Conservation (phyloP, 331 rosid species). For the Acacia pycnantha region DNA sequence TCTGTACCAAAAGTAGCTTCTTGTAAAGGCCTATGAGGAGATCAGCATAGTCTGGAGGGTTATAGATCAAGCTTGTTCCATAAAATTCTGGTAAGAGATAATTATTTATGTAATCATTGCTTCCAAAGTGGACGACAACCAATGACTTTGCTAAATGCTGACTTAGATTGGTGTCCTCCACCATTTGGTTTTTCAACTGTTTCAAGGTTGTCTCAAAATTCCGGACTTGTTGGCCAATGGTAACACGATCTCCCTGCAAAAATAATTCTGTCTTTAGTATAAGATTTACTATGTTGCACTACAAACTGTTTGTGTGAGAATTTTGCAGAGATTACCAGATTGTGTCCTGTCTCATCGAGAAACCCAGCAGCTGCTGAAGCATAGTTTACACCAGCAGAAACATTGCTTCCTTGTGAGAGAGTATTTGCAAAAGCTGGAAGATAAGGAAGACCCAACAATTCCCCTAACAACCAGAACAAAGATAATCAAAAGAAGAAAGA, state of each 20-base stretch:
- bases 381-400: constrained; percentile 38
- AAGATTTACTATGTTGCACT: no score
- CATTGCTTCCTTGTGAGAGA: background rate
- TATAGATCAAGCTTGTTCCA: constrained; percentile 22
- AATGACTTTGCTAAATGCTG: constrained; percentile 37
- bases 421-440: constrained; percentile 36
- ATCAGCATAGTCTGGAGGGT: constrained; percentile 25
- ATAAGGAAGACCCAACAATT: constrained; percentile 30
- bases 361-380: constrained; percentile 41
- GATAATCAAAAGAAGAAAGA: background rate
- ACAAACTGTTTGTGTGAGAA: background rate
- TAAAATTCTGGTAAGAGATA: constrained; percentile 33
- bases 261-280: background rate
- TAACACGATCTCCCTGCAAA: constrained; percentile 33
- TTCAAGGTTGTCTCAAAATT: constrained; percentile 33
- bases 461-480: constrained; percentile 30
- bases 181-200: constrained; percentile 36
- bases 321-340: constrained; percentile 20
- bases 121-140: constrained; percentile 29
- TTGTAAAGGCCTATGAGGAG: constrained; percentile 29
- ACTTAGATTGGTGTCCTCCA: constrained; percentile 24
- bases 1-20: constrained; percentile 21
- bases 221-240: constrained; percentile 31
- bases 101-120: constrained; percentile 45
- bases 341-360: constrained; percentile 34